These are phyloP conservation scores for Penicillium brasilianum DNA, from an alignment of 2,329 filamentous ascomycete genomes.

Conservation along the genomic window DNA sequence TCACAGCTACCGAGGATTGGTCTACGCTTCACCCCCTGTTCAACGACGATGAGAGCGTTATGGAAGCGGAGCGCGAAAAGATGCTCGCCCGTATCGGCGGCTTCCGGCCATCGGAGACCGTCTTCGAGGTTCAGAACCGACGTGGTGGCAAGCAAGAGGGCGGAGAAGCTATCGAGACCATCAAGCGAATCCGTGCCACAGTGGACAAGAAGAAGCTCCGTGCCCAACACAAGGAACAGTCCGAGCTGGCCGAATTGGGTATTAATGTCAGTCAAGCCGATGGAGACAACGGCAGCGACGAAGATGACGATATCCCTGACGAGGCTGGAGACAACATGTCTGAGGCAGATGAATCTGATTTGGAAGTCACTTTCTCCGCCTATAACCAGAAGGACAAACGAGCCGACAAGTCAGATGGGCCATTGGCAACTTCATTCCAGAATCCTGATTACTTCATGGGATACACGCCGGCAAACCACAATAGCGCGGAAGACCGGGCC, in stretches of 20 bases:
- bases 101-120: constrained; percentile 88
- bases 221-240: constrained; percentile 36
- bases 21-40: constrained; percentile 81
- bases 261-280: constrained; percentile 40
- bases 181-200: constrained; percentile 50
- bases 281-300: constrained; percentile 40
- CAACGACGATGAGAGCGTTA: constrained; percentile 64
- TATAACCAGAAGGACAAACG: constrained; percentile 54
- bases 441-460: constrained; percentile 96
- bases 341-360: constrained; percentile 64
- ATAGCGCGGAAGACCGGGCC: constrained; percentile 84
- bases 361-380: constrained; percentile 74
- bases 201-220: constrained; percentile 51
- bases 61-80: constrained; percentile 74
- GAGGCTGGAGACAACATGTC: constrained; percentile 56
- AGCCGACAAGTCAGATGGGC: constrained; percentile 58
- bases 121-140: constrained; percentile 90
- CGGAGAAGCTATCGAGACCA: constrained; percentile 66
- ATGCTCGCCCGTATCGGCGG: constrained; percentile 89
- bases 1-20: constrained; percentile 73
- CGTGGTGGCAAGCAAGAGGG: constrained; percentile 68
- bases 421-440: constrained; percentile 64
- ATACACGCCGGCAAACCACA: constrained; percentile 81
- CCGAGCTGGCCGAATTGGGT: constrained; percentile 33
- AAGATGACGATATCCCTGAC: constrained; percentile 42